Evolutionary conservation across 148 eudicot species (phyloP), one percentile per base, ranked within the genome.

Genomic region (Spergularia marina): DNA sequence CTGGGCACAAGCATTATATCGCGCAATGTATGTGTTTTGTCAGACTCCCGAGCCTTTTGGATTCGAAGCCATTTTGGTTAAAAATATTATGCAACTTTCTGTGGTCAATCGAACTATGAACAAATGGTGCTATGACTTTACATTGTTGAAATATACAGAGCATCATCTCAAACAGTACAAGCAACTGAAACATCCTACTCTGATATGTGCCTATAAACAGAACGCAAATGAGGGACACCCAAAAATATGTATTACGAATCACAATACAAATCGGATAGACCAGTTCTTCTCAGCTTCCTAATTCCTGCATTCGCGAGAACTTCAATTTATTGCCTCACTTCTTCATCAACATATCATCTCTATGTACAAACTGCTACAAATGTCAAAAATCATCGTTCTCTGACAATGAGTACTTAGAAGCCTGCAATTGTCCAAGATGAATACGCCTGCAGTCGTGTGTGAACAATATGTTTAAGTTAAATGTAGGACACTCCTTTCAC

Each of bases 131-230:
- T 39, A 49, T n/a, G 44, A 49, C 68, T 55, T 65, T 65, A 71
- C 79, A 73, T 52, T 34, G 72, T 80, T 40, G 68, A 54, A 80
- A 68, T 79, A 60, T 68, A 79, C 78, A 79, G 40, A 71, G 23
- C 63, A 51, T 55, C 20, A 12, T 41, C 14, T 54, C n/a, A 63
- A 75, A 4, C 64, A 18, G 40, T 67, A 75, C 25, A 70, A n/a
- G 23, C 47, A 20, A 64, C 62, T 6, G 14, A 18, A 63, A 65
- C 55, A 71, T 65, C 76, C 60, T 71, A 64, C 34, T 63, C 17
- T 7, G 74, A 20, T 71, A 70, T 76, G 76, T 76, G 49, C 55
- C 70, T 41, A 59, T 44, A 47, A 60, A 60, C 49, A 44, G 36
- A 59, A 58, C 14, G 52, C 8, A 9, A 12, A 41, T 20, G 6